Percentiles rank a stretch among this genome's conserved stretches.
These are phyloP conservation scores for Eucalyptus shirleyi DNA, from an alignment of 345 rosid species.

Conservation along the genomic window DNA sequence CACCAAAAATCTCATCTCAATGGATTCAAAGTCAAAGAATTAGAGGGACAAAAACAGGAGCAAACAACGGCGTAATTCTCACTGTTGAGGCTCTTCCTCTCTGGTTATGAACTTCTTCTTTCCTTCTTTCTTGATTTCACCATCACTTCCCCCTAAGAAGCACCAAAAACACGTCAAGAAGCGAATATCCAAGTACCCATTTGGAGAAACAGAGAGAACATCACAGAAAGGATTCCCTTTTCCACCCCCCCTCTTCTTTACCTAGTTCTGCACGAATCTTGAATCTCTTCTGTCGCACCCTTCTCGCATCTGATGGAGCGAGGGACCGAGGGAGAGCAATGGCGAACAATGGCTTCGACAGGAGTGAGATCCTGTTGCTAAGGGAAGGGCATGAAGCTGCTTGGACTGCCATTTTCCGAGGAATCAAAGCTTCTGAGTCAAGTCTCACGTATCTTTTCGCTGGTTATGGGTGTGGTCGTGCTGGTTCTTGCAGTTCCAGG, in stretches of 20 bases:
- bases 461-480: background rate
- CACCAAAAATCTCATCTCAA: background rate
- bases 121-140: constrained; percentile 57
- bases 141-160: constrained; percentile 52
- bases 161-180: background rate
- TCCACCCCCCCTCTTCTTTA: background rate
- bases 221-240: background rate
- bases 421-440: background rate
- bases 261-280: constrained; percentile 50
- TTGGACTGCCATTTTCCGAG: constrained; percentile 40
- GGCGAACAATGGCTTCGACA: constrained; percentile 5
- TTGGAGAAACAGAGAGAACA: background rate
- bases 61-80: background rate
- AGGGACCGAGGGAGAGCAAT: background rate
- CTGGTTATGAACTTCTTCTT: constrained; percentile 80
- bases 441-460: background rate
- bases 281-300: constrained; percentile 8
- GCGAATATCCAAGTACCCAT: background rate
- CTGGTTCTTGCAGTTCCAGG: background rate
- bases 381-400: constrained; percentile 19
- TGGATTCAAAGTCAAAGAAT: background rate
- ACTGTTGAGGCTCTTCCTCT: constrained; percentile 92
- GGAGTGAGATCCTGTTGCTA: constrained; percentile 1
- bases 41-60: background rate
- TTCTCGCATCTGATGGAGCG: constrained; percentile 4